Evolutionary conservation across 441 rosid genomes (phyloP), one percentile per base, ranked within the genome.

Genomic region (Populus tomentosa): DNA sequence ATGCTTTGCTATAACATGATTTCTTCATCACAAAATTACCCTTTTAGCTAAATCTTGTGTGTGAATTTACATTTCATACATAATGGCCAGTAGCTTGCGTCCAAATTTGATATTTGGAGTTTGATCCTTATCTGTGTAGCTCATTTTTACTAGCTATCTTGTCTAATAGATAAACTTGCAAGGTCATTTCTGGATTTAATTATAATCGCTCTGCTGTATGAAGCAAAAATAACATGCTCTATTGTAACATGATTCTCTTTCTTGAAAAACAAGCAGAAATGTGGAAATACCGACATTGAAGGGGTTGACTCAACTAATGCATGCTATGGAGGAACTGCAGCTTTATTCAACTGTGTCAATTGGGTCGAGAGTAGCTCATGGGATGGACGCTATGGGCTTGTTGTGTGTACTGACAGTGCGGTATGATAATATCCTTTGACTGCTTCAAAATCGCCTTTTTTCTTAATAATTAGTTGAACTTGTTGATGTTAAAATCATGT

Each of bases 271-370:
- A 79, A 79, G 72, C 91, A 94, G 99, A 88, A 92, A 87, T 80
- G 81, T 81, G 98, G 99, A 71, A 96, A 96, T 83, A 91, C 98
- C 13, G 98, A 96, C 80, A 89, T 96, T 23, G 99, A 96, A 89
- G 99, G 99, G 38, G 99, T 96, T 71, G 99, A 96, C 88, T 96
- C 99, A 3, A 86, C 90, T 23, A 96, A 96, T 86, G 99, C 99
- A 76, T 96, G 99, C 84, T 96, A 96, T 72, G 99, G 99, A 21
- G 99, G 99, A 74, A 96, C 99, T 53, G 99, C 99, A 1, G 99
- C 99, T 77, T 86, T 96, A 79, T 83, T 96, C 71, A 96, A 96
- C 70, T 96, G 98, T 85, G 97, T 96, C 80, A 96, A 96, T 77
- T 96, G 99, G 99, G 98, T 94, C 80, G 99, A 96, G 87, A 93